These are phyloP conservation scores for Zostera marina DNA, from an alignment of 116 monocot genomes.

Conservation along the genomic window DNA sequence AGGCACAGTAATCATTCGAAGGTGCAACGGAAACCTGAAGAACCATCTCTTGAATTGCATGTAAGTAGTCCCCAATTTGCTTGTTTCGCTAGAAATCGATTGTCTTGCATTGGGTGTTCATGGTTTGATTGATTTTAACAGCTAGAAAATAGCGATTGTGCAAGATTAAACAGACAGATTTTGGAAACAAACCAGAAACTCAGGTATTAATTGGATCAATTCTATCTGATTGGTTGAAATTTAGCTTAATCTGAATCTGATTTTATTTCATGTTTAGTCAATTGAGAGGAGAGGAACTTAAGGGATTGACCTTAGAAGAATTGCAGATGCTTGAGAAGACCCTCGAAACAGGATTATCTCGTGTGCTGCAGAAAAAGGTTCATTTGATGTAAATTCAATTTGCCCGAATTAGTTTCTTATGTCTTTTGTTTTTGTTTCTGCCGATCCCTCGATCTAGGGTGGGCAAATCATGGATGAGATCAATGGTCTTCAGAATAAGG, in stretches of 20 bases:
- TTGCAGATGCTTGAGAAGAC: slow-evolving; percentile 50
- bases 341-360: slow-evolving; percentile 45
- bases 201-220: slow-evolving; percentile 17
- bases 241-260: background rate
- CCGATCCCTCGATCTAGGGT: slow-evolving; percentile 24
- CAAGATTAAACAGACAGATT: slow-evolving; percentile 33
- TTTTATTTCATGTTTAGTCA: slow-evolving; percentile 16
- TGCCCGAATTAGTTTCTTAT: background rate
- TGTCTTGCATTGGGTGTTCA: no score
- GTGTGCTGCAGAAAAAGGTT: slow-evolving; percentile 52
- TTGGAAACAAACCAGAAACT: slow-evolving; percentile 34
- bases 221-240: background rate
- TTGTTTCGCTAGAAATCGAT: no score
- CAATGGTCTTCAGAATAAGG: slow-evolving; percentile 43
- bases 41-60: slow-evolving; percentile 44
- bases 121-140: background rate
- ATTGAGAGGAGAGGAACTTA: slow-evolving; percentile 77
- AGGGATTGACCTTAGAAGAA: slow-evolving; percentile 39
- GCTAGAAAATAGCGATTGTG: slow-evolving; percentile 27
- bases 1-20: slow-evolving; percentile 38
- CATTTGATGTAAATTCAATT: background rate
- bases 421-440: background rate
- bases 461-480: slow-evolving; percentile 46
- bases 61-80: slow-evolving; percentile 10
- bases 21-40: slow-evolving; percentile 20